These are phyloP conservation scores for Podospora fimiseda DNA, from an alignment of 495 filamentous ascomycete species.

Conservation along the genomic window DNA sequence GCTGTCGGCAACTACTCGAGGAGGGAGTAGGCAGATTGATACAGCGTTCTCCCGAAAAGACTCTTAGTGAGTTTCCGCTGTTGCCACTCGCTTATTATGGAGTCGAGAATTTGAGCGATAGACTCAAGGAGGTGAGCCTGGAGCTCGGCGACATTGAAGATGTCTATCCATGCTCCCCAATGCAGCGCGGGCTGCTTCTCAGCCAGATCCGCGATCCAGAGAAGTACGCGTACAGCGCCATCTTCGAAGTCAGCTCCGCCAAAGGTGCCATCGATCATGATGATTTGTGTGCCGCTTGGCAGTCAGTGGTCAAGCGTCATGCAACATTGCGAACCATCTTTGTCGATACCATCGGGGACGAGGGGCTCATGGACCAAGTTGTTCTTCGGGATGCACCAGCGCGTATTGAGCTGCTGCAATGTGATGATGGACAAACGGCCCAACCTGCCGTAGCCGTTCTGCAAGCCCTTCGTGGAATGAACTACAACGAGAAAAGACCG, in stretches of 20 bases:
- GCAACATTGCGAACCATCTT: slow-evolving; percentile 30
- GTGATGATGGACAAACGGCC: slow-evolving; percentile 25
- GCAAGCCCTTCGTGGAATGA: slow-evolving; percentile 1
- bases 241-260: slow-evolving; percentile 39
- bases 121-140: slow-evolving; percentile 37
- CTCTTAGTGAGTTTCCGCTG: slow-evolving; percentile 50
- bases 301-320: slow-evolving; percentile 25
- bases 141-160: slow-evolving; percentile 26
- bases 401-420: slow-evolving; percentile 37
- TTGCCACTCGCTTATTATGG: slow-evolving; percentile 47
- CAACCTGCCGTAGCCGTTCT: not conserved
- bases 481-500: slow-evolving; percentile 21
- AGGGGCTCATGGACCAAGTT: slow-evolving; percentile 20
- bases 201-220: slow-evolving; percentile 45
- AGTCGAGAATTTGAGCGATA: slow-evolving; percentile 35
- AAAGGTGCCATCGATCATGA: not conserved
- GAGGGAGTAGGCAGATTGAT: slow-evolving; percentile 35
- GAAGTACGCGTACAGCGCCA: slow-evolving; percentile 48
- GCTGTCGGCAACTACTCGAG: slow-evolving; percentile 39
- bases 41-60: slow-evolving; percentile 33
- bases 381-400: slow-evolving; percentile 21
- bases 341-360: slow-evolving; percentile 29
- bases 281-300: slow-evolving; percentile 16
- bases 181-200: slow-evolving; percentile 38
- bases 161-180: slow-evolving; percentile 39